Percentiles rank a stretch among this genome's conserved stretches.
Evolutionary conservation across 306 rosid species (phyloP).

Genomic region (Vicia villosa): DNA sequence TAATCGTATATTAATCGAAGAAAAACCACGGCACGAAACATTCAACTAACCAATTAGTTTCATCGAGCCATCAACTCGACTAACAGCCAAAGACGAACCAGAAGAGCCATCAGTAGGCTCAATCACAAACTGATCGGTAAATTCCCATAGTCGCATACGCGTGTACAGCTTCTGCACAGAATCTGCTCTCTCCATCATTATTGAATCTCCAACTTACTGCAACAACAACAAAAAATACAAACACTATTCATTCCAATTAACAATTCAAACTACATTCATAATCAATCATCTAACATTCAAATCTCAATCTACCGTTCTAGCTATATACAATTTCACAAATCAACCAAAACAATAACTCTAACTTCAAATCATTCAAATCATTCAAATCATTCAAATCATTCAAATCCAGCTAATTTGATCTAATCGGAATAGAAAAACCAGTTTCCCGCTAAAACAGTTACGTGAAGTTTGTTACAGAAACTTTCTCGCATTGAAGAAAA

Average conservation of each 20-base stretch:
- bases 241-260: constrained; percentile 2
- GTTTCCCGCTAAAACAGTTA: constrained; percentile 37
- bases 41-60: constrained; percentile 69
- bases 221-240: constrained; percentile 9
- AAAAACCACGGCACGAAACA: constrained; percentile 14
- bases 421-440: constrained; percentile 5
- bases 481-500: constrained; percentile 23
- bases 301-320: constrained; percentile 14
- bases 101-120: constrained; percentile 95
- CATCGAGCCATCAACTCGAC: constrained; percentile 80
- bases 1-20: background rate
- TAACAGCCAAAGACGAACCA: constrained; percentile 73
- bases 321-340: background rate
- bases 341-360: background rate
- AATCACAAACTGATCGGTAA: constrained; percentile 80
- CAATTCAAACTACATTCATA: constrained; percentile 13
- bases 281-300: constrained; percentile 3
- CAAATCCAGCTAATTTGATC: background rate
- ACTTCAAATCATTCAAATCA: constrained; percentile 24
- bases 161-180: constrained; percentile 81
- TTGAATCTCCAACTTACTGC: constrained; percentile 44
- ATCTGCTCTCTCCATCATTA: constrained; percentile 88
- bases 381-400: constrained; percentile 18
- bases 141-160: constrained; percentile 92
- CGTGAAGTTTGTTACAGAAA: background rate